Evolutionary conservation across 23 red algal species (phyloP).

Genomic region (Porphyridium purpureum): DNA sequence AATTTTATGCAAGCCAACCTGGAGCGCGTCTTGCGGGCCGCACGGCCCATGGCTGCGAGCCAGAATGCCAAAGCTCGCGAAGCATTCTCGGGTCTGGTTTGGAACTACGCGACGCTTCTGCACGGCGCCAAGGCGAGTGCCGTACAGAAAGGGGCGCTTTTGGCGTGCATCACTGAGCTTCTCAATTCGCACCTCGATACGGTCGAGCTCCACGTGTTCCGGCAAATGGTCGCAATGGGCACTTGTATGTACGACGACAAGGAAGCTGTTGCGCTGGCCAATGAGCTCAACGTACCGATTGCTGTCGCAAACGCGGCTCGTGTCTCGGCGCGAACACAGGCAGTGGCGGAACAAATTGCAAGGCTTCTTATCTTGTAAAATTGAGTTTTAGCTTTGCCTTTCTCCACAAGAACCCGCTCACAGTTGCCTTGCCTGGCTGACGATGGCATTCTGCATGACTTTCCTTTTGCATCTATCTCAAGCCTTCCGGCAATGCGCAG

Average conservation of each 20-base stretch:
- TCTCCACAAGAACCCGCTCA: no score
- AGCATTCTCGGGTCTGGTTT: conserved; percentile 22
- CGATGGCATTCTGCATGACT: no score
- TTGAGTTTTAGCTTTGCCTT: no score
- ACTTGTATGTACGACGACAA: conserved; percentile 36
- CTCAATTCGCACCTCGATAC: conserved; percentile 2
- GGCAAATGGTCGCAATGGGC: conserved; percentile 27
- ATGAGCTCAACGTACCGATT: conserved; percentile 18
- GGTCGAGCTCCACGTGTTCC: conserved; percentile 30
- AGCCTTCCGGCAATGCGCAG: no score
- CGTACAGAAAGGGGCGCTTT: conserved; percentile 6
- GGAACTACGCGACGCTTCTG: conserved; percentile 38
- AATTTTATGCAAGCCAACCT: conserved; percentile 6
- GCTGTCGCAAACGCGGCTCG: conserved; percentile 29
- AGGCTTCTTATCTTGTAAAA: conserved; percentile 8
- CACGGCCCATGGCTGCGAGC: conserved; percentile 5
- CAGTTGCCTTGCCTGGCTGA: no score
- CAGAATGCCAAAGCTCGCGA: conserved; percentile 25
- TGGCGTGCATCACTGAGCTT: conserved; percentile 3
- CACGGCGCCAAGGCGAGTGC: conserved; percentile 20
- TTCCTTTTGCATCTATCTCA: no score
- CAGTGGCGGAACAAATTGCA: conserved; percentile 43
- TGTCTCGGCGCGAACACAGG: conserved; percentile 31
- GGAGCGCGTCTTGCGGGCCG: not conserved
- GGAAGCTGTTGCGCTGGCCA: conserved; percentile 14